phyloP scores from a whole-genome alignment of 176 grass and related monocot species.

The Hordeum vulgare region MorexV3_pseudomolecules_assembly NC_058520.1:605014554-605015053 shows the following conservation, averaged over 20 bases:
- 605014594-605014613: too few relatives aligned
- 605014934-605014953: neutral
- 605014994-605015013: constrained; percentile 17
- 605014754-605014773: constrained; percentile 11
- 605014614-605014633: too few relatives aligned
- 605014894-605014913: neutral
- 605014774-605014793: constrained; percentile 14
- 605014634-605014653: too few relatives aligned
- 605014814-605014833: constrained; percentile 10
- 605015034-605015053: neutral
- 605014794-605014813: constrained; percentile 17
- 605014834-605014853: neutral
- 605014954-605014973: neutral
- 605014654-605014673: too few relatives aligned
- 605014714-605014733: too few relatives aligned
- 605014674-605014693: too few relatives aligned
- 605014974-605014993: neutral
- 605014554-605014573: too few relatives aligned
- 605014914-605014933: neutral
- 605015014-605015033: neutral
- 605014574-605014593: too few relatives aligned
- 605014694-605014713: too few relatives aligned
- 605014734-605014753: neutral
- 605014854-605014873: neutral
- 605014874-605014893: neutral